Percentiles rank a stretch among this genome's conserved stretches.
These are phyloP conservation scores for Phytophthora kernoviae DNA, from an alignment of 352 stramenopile species.

Conservation along the genomic window DNA sequence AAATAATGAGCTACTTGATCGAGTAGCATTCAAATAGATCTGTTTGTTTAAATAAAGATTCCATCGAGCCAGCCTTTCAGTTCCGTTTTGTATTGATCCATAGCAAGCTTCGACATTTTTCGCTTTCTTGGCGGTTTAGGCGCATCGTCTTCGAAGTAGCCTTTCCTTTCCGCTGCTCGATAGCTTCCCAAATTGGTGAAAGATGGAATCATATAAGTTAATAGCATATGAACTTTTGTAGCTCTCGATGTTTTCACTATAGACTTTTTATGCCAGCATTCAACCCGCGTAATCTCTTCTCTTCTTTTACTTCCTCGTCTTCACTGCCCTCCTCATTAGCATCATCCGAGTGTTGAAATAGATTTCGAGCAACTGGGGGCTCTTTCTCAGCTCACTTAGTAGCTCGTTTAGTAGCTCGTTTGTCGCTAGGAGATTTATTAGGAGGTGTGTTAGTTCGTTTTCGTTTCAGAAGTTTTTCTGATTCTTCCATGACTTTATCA, in stretches of 20 bases:
- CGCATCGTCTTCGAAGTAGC: slow-evolving; percentile 16
- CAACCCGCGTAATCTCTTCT: slow-evolving; percentile 21
- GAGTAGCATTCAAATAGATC: too few species aligned
- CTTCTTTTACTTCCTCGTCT: slow-evolving; percentile 23
- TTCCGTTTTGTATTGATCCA: slow-evolving; percentile 25
- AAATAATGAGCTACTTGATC: too few species aligned
- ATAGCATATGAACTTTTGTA: slow-evolving; percentile 19
- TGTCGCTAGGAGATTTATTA: slow-evolving; percentile 26
- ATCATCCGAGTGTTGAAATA: slow-evolving; percentile 27
- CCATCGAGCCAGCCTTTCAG: slow-evolving; percentile 28
- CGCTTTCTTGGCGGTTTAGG: slow-evolving; percentile 16
- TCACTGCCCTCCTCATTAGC: too few species aligned
- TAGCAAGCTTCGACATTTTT: slow-evolving; percentile 15
- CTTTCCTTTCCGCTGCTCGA: slow-evolving; percentile 2
- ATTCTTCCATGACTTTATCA: slow-evolving; percentile 18
- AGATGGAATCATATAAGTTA: slow-evolving; percentile 18
- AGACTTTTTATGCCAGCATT: slow-evolving; percentile 31
- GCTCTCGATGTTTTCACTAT: slow-evolving; percentile 19
- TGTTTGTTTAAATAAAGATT: slow-evolving; percentile 27
- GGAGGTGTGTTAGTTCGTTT: slow-evolving; percentile 20
- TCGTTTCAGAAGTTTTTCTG: slow-evolving; percentile 18
- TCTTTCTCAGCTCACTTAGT: slow-evolving; percentile 17
- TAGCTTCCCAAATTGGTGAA: background rate
- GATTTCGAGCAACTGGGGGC: slow-evolving; percentile 14
- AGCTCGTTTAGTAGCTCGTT: slow-evolving; percentile 22